Conservation (phyloP, 192 early-diverging fungal species). For the Rhizoclosmatium sp. region DNA sequence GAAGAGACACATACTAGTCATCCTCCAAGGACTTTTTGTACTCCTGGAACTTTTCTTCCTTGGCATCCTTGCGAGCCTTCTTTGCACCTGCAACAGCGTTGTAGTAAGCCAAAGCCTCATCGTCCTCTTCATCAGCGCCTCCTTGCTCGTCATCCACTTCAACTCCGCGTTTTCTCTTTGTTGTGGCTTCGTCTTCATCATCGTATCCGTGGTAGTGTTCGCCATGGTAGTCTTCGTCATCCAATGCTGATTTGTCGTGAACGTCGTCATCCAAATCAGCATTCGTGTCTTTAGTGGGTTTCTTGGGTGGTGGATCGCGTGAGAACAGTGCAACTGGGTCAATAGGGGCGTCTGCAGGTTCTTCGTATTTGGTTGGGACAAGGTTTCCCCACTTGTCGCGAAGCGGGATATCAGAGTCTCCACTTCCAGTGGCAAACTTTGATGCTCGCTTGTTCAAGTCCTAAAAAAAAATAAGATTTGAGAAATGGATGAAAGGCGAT, state of each 20-base stretch:
- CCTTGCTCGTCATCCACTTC: conserved; percentile 64
- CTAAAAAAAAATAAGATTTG: conserved; percentile 2
- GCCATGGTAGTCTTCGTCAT: conserved; percentile 28
- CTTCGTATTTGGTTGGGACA: conserved; percentile 20
- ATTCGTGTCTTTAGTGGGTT: conserved; percentile 68
- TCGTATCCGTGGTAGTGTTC: conserved; percentile 34
- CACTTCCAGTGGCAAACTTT: neutral
- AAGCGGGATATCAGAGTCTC: conserved; percentile 24
- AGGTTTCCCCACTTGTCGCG: conserved; percentile 28
- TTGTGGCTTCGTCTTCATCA: conserved; percentile 47
- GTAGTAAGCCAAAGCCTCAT: conserved; percentile 58
- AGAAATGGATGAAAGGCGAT: conserved; percentile 1
- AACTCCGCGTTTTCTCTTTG: conserved; percentile 61
- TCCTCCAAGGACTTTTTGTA: conserved; percentile 41
- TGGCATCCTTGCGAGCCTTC: conserved; percentile 57
- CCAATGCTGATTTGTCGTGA: conserved; percentile 4
- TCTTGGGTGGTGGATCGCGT: conserved; percentile 11
- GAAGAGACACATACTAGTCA: conserved; percentile 4
- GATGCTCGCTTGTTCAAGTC: conserved; percentile 11
- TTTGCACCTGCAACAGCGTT: conserved; percentile 29
- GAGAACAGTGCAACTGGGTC: conserved; percentile 62
- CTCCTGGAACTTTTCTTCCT: conserved; percentile 40
- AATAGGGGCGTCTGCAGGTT: conserved; percentile 45
- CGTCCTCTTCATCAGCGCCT: conserved; percentile 53
- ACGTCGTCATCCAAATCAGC: conserved; percentile 55